Conservation (phyloP, 2,329 filamentous ascomycete genomes). For the Colletotrichum sp. region DNA sequence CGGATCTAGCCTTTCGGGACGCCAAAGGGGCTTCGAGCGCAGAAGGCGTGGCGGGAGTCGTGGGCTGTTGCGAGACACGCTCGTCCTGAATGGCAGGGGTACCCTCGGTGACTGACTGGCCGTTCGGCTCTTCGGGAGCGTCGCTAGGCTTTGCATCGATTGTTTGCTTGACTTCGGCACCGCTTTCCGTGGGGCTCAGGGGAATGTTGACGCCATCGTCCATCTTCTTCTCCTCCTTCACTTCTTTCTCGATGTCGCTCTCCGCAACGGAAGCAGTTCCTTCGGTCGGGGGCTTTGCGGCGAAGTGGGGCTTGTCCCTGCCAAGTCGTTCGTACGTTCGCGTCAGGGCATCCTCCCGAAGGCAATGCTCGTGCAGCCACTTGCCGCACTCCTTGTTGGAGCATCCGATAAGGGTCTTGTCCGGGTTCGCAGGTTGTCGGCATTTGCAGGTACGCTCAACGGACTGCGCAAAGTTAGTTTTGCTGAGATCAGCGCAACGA, state of each 20-base stretch:
- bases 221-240: slow-evolving; percentile 6
- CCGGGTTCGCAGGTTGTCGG: slow-evolving; percentile 64
- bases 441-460: slow-evolving; percentile 64
- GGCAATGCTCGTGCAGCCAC: slow-evolving; percentile 69
- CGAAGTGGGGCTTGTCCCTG: slow-evolving; percentile 52
- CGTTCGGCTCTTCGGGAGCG: slow-evolving; percentile 41
- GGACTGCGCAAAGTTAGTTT: slow-evolving; percentile 40
- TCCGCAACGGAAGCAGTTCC: slow-evolving; percentile 27
- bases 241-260: slow-evolving; percentile 40
- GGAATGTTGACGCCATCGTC: slow-evolving; percentile 31
- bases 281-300: slow-evolving; percentile 29
- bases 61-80: slow-evolving; percentile 22
- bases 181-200: slow-evolving; percentile 56
- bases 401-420: slow-evolving; percentile 65
- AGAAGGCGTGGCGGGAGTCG: slow-evolving; percentile 15
- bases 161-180: slow-evolving; percentile 54
- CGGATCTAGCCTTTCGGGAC: slow-evolving; percentile 26
- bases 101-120: slow-evolving; percentile 35
- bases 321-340: slow-evolving; percentile 56
- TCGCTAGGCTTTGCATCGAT: slow-evolving; percentile 58
- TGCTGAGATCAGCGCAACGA: background rate
- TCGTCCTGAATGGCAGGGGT: slow-evolving; percentile 25
- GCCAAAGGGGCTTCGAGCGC: background rate
- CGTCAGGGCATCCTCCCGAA: slow-evolving; percentile 60
- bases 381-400: slow-evolving; percentile 57